phyloP scores from a whole-genome alignment of 2,329 filamentous ascomycete species.

The Aspergillus ochraceus region DNA sequence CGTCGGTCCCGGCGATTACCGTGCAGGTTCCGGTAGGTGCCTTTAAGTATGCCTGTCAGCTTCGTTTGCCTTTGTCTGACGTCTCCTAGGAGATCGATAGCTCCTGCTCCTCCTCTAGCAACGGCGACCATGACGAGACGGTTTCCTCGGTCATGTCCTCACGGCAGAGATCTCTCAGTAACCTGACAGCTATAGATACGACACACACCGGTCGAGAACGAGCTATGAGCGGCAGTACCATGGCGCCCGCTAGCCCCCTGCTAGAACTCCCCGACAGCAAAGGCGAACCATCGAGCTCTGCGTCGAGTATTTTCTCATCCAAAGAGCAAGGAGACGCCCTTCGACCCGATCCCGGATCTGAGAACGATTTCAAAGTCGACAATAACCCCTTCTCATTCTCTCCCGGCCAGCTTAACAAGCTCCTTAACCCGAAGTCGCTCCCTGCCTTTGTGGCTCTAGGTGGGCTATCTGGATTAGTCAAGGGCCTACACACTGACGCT shows the following conservation, averaged over 20 bases:
- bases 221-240: conserved; percentile 18
- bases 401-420: conserved; percentile 72
- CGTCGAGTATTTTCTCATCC: conserved; percentile 8
- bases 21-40: conserved; percentile 3
- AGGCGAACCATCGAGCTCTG: neutral
- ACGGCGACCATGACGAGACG: neutral
- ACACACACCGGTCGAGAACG: conserved; percentile 10
- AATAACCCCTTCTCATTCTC: conserved; percentile 83
- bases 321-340: conserved; percentile 55
- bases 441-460: conserved; percentile 75
- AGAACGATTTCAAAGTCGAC: conserved; percentile 71
- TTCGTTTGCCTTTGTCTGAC: neutral
- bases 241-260: conserved; percentile 10
- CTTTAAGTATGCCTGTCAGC: neutral
- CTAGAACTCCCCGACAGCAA: conserved; percentile 7
- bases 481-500: conserved; percentile 69
- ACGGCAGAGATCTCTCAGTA: conserved; percentile 9
- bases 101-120: neutral
- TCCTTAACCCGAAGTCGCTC: conserved; percentile 81
- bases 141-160: neutral
- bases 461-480: conserved; percentile 72
- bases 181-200: conserved; percentile 10
- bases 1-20: conserved; percentile 1
- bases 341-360: conserved; percentile 70
- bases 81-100: neutral